Conservation (phyloP, 2,329 filamentous ascomycete species). For the Trichoderma breve region DNA sequence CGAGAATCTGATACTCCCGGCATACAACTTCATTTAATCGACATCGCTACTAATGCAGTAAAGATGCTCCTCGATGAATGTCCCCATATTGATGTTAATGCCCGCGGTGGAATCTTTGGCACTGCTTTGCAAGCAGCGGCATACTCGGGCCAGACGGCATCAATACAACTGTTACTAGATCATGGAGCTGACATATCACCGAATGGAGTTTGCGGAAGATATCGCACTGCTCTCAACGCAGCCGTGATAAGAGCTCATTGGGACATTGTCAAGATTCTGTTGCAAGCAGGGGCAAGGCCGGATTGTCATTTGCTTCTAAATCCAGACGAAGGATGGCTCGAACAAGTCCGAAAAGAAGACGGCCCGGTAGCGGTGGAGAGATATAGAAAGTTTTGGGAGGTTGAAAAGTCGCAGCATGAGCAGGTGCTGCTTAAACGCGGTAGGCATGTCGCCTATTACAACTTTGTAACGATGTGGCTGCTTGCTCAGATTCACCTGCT, state of each 20-base stretch:
- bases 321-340: constrained; percentile 10
- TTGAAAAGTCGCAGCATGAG: background rate
- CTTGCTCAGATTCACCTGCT: background rate
- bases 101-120: background rate
- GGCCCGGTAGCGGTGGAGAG: background rate
- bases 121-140: background rate
- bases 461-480: background rate
- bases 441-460: background rate
- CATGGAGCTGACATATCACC: background rate
- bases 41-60: background rate
- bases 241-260: background rate
- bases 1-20: background rate
- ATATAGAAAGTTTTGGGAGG: constrained; percentile 14
- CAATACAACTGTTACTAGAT: background rate
- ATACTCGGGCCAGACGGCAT: background rate
- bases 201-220: background rate
- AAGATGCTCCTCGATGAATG: background rate
- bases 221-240: background rate
- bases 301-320: background rate
- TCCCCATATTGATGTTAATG: background rate
- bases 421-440: background rate
- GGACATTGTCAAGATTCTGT: background rate
- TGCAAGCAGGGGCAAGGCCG: background rate
- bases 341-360: background rate
- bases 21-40: background rate